Evolutionary conservation across 2,329 filamentous ascomycete species (phyloP).

Genomic region (Botryotinia convoluta): DNA sequence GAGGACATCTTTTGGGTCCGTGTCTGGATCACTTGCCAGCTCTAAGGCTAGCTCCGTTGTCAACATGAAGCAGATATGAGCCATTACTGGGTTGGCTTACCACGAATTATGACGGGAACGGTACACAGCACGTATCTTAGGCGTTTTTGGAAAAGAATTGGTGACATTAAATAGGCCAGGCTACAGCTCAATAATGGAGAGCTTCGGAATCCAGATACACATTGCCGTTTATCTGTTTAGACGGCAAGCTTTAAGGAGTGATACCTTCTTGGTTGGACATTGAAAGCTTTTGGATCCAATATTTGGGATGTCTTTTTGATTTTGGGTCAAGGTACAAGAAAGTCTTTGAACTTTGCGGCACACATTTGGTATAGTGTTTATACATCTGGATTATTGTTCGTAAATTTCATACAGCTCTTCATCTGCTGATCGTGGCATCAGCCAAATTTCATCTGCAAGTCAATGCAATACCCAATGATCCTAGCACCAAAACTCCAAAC

Average conservation of each 20-base stretch:
- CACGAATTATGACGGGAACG: conserved; percentile 19
- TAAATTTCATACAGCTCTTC: background rate
- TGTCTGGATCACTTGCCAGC: conserved; percentile 28
- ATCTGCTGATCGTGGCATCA: conserved; percentile 10
- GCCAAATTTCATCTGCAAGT: background rate
- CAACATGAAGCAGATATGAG: conserved; percentile 33
- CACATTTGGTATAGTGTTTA: background rate
- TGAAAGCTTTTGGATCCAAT: background rate
- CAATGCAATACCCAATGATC: background rate
- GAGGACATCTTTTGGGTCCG: conserved; percentile 23
- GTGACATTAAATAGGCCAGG: too few species aligned
- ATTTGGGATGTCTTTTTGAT: background rate
- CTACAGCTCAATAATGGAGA: background rate
- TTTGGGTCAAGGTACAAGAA: background rate
- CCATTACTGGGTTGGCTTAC: background rate
- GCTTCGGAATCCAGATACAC: background rate
- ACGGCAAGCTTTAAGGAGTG: background rate
- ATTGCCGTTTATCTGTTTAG: background rate
- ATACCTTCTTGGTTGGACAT: background rate
- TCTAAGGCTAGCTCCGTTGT: conserved; percentile 31
- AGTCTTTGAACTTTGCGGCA: background rate
- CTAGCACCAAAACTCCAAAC: conserved; percentile 3
- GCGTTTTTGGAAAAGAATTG: background rate
- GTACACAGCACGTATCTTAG: conserved; percentile 7
- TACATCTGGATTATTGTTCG: conserved; percentile 6